phyloP scores from a whole-genome alignment of 2,329 filamentous ascomycete genomes.

The Fusarium agapanthi region DNA sequence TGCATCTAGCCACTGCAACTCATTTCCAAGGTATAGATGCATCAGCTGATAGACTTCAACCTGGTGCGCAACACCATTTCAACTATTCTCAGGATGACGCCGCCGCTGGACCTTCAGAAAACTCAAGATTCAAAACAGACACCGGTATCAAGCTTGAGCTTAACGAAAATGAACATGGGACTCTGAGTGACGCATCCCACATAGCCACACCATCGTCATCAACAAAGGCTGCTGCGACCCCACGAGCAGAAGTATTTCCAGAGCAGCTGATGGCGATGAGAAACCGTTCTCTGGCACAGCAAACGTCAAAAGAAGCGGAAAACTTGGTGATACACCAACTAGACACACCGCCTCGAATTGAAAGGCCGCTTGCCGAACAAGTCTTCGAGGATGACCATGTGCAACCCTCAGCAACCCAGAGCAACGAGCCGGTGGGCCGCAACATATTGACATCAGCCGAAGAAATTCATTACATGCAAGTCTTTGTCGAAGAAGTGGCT shows the following conservation, averaged over 20 bases:
- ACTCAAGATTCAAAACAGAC: not conserved
- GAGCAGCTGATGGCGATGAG: constrained; percentile 25
- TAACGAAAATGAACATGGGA: constrained; percentile 1
- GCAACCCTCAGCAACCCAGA: not conserved
- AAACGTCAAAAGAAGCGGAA: constrained; percentile 49
- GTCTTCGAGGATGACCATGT: not conserved
- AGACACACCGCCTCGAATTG: constrained; percentile 36
- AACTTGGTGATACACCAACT: constrained; percentile 49
- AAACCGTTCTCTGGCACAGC: constrained; percentile 11
- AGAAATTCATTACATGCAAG: constrained; percentile 88
- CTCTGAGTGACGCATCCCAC: constrained; percentile 35
- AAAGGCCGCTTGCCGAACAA: not conserved
- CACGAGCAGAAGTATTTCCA: constrained; percentile 11
- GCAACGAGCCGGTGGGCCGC: constrained; percentile 44
- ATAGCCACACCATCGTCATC: constrained; percentile 39
- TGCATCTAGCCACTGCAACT: not conserved
- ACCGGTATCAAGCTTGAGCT: not conserved
- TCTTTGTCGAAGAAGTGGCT: constrained; percentile 89
- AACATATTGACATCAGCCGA: constrained; percentile 78
- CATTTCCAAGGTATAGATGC: not conserved
- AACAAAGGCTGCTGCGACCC: constrained; percentile 21
- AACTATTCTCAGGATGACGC: not conserved
- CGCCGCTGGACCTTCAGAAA: not conserved
- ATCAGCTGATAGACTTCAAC: not conserved
- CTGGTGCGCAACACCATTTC: not conserved